Base-by-base conservation (phyloP, 352 stramenopile genomes). In the Globisporangium iwayamae region DNA sequence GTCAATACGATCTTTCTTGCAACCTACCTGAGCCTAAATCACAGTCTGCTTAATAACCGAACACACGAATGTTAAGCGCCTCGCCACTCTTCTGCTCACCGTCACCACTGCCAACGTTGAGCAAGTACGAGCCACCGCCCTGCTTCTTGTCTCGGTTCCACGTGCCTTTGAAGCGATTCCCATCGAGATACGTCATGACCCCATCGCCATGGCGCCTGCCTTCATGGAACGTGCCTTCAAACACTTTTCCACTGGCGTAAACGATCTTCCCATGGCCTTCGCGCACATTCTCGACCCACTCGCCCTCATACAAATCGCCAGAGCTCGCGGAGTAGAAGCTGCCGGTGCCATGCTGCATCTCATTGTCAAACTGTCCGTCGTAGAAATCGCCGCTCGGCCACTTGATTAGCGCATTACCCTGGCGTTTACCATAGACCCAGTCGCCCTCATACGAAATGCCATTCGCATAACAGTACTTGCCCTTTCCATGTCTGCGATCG, bases 381-480 rank as follows among this genome's bases (percentile, higher is more conserved):
- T 97, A 97, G 18, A 89, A 58, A 60, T 97, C 87, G 10, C 86
- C 89, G 43, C 93, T 97, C 1, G 77, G 78, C 80, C 94, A 98
- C 18, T 66, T 72, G 61, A 96, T 97, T 9, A 65, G 69, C 11
- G 91, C 93, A 6, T 72, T 70, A 25, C 94, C 93, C 13, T 97
- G 68, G 9, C 88, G 79, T 16, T 73, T 85, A 13, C 90, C 83
- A 4, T 74, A 51, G 3, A 73, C 60, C 83, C 85, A 96, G 45
- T 90, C 79, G 14, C 87, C 87, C 11, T 76, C 66, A 57, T 93
- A 96, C 0, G 60, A 46, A 0, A 72, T 91, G 1, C 83, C 83
- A 47, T 93, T 69, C 0, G 74, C 60, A 63, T 92, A 95, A 2
- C 54, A 67, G 61, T 92, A 94, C 5, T 66, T 74, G 3, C 87